Conservation (phyloP, 1,284 basidiomycete species). For the Fomitopsis betulina region DNA sequence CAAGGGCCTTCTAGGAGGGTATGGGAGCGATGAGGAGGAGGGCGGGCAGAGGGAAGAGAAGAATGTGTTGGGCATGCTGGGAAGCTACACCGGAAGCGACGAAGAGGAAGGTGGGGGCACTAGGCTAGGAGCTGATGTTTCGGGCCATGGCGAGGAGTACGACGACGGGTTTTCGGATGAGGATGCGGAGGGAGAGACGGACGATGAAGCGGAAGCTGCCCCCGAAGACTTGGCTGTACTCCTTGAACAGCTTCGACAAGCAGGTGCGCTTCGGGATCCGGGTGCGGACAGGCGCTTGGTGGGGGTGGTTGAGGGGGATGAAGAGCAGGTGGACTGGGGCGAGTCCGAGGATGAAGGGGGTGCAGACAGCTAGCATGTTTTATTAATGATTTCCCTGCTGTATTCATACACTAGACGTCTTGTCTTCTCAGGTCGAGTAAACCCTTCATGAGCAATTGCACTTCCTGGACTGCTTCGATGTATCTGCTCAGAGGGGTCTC, state of each 20-base stretch:
- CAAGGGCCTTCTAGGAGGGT: slow-evolving; percentile 53
- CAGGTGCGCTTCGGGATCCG: slow-evolving; percentile 30
- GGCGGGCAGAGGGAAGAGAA: slow-evolving; percentile 27
- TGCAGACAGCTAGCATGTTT: background rate
- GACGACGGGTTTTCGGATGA: slow-evolving; percentile 22
- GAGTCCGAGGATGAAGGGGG: slow-evolving; percentile 43
- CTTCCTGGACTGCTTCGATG: slow-evolving; percentile 69
- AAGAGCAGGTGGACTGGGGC: slow-evolving; percentile 60
- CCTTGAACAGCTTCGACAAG: slow-evolving; percentile 46
- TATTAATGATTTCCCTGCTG: background rate
- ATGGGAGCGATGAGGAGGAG: slow-evolving; percentile 58
- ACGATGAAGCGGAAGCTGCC: slow-evolving; percentile 25
- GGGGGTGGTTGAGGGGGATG: slow-evolving; percentile 31
- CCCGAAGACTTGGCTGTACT: slow-evolving; percentile 45
- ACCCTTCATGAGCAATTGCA: slow-evolving; percentile 77
- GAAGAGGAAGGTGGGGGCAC: slow-evolving; percentile 18
- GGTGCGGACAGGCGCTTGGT: slow-evolving; percentile 17
- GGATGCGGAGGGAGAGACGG: slow-evolving; percentile 27
- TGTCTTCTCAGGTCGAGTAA: slow-evolving; percentile 66
- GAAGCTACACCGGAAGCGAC: slow-evolving; percentile 53
- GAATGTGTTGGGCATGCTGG: slow-evolving; percentile 43
- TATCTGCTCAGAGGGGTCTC: slow-evolving; percentile 58
- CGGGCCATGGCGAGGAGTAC: slow-evolving; percentile 1
- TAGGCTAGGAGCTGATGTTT: background rate
- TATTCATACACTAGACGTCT: slow-evolving; percentile 36